A percentile compares a stretch with the other conserved stretches of the same genome.
Evolutionary conservation across 305 asterid genomes (phyloP).

Genomic region (Solanum hybrid): DNA sequence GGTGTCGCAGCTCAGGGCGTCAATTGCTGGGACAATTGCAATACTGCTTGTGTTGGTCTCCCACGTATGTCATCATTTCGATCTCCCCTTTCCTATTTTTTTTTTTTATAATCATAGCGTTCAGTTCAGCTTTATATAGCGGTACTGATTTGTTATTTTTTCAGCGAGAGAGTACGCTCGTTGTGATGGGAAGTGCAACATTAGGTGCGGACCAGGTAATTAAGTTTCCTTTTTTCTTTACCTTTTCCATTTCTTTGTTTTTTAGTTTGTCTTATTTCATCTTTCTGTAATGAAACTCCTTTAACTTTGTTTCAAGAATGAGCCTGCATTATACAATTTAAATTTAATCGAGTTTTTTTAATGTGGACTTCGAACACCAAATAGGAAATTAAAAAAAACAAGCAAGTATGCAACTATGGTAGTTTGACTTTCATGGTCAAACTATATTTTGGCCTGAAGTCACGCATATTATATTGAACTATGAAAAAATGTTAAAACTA

Average conservation of each 20-base stretch:
- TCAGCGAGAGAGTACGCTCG: slow-evolving; percentile 37
- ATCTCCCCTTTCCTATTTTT: not conserved
- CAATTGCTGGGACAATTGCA: slow-evolving; percentile 47
- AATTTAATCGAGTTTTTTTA: no score
- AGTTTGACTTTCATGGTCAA: not conserved
- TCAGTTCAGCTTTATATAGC: not conserved
- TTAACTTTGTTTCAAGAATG: not conserved
- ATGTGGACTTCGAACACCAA: fast-evolving
- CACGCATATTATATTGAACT: not conserved
- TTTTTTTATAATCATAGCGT: not conserved
- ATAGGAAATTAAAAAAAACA: no score
- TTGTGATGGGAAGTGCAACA: slow-evolving; percentile 52
- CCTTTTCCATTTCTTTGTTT: not conserved
- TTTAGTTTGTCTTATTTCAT: not conserved
- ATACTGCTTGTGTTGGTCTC: slow-evolving; percentile 36
- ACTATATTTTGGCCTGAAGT: no score
- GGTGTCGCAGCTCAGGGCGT: slow-evolving; percentile 26
- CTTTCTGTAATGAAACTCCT: not conserved
- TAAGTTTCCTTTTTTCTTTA: not conserved
- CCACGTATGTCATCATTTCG: not conserved
- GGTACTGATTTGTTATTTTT: not conserved
- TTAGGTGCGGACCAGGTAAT: slow-evolving; percentile 58
- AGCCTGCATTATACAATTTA: fast-evolving
- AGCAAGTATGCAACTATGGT: not conserved
- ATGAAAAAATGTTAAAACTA: not conserved